A percentile compares a stretch with the other conserved stretches of the same genome.
Evolutionary conservation across 2,329 filamentous ascomycete species (phyloP).

Genomic region (Fusarium sp.): DNA sequence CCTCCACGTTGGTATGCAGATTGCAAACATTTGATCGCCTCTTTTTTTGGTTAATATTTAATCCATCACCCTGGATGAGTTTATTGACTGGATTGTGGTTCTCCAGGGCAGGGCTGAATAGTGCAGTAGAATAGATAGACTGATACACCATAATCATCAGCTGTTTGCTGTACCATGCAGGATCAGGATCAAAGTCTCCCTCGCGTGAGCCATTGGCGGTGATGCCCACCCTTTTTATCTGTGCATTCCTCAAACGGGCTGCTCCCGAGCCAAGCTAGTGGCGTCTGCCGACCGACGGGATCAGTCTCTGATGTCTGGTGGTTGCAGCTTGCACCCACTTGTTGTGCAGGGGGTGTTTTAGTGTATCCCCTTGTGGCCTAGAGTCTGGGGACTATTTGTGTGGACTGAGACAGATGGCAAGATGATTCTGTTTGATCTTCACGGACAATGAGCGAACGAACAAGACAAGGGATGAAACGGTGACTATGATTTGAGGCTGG

Average conservation of each 20-base stretch:
- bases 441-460: background rate
- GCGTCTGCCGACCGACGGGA: constrained; percentile 32
- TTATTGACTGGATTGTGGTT: constrained; percentile 7
- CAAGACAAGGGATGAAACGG: constrained; percentile 27
- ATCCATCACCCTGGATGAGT: constrained; percentile 3
- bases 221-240: constrained; percentile 24
- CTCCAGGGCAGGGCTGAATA: constrained; percentile 3
- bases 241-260: constrained; percentile 43
- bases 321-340: constrained; percentile 10
- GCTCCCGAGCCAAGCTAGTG: constrained; percentile 40
- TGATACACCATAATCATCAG: background rate
- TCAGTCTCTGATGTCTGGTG: constrained; percentile 6
- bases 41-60: background rate
- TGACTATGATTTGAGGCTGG: constrained; percentile 14
- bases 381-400: constrained; percentile 13
- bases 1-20: constrained; percentile 23
- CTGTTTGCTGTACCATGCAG: background rate
- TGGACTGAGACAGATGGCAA: constrained; percentile 30
- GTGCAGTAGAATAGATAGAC: background rate
- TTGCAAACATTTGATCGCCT: constrained; percentile 18
- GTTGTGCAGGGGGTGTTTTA: constrained; percentile 34
- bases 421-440: constrained; percentile 20
- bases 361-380: background rate
- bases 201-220: constrained; percentile 16
- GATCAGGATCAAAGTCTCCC: constrained; percentile 3